A percentile compares a stretch with the other conserved stretches of the same genome.
phyloP scores from a whole-genome alignment of 257 asterid species.

The Thymus quinquecostatus region DNA sequence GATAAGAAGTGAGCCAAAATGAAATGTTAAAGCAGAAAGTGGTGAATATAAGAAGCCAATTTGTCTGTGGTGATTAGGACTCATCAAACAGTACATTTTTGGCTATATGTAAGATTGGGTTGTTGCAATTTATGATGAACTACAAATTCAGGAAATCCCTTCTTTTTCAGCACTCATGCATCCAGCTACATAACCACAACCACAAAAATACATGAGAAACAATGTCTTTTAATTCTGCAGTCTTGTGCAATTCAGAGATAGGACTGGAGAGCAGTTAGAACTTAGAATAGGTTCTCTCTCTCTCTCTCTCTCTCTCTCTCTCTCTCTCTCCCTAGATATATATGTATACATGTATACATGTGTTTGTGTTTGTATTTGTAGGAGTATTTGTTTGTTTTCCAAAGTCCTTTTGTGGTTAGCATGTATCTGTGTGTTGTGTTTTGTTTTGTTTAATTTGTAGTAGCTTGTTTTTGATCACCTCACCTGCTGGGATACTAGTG shows the following conservation, averaged over 20 bases:
- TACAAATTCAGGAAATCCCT: not conserved
- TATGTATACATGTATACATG: slow-evolving; percentile 3
- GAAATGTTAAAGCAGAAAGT: not conserved
- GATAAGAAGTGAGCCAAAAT: not conserved
- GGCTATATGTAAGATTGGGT: slow-evolving; percentile 15
- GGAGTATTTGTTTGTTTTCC: slow-evolving; percentile 45
- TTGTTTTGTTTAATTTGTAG: slow-evolving; percentile 43
- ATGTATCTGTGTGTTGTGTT: slow-evolving; percentile 43
- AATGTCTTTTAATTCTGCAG: not conserved
- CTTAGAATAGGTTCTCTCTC: not conserved
- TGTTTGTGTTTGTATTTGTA: slow-evolving; percentile 12
- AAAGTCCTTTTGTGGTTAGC: slow-evolving; percentile 43
- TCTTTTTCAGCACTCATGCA: not conserved
- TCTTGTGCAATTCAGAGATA: not conserved
- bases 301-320: not conserved
- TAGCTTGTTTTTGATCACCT: slow-evolving; percentile 39
- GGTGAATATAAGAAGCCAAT: slow-evolving; percentile 35
- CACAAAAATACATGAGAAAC: not conserved
- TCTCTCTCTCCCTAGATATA: not conserved
- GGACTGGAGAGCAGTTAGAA: slow-evolving; percentile 11
- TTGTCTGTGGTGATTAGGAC: slow-evolving; percentile 33
- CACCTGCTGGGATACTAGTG: slow-evolving; percentile 32
- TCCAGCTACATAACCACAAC: slow-evolving; percentile 8
- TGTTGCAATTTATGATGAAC: slow-evolving; percentile 13
- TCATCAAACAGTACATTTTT: slow-evolving; percentile 28